These are phyloP conservation scores for Alnus rubra DNA, from an alignment of 306 rosid genomes.

Conservation along the genomic window DNA sequence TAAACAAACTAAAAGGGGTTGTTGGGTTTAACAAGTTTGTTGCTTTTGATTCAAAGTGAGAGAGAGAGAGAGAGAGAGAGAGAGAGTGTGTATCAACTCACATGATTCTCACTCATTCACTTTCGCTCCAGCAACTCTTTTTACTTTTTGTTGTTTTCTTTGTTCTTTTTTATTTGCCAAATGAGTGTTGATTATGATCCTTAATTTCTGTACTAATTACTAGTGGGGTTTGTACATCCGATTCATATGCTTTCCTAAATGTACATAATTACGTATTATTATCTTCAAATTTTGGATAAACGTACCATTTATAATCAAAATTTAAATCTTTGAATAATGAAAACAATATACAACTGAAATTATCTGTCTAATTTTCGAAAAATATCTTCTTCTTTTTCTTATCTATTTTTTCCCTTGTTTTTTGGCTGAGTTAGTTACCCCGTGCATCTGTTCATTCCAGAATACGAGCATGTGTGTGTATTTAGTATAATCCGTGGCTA, in stretches of 20 bases:
- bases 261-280: not conserved
- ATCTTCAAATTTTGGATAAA: not conserved
- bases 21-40: conserved; percentile 42
- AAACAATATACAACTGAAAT: not conserved
- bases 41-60: conserved; percentile 47
- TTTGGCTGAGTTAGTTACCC: too few relatives aligned
- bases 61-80: conserved; percentile 22
- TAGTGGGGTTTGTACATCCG: too few relatives aligned
- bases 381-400: not conserved
- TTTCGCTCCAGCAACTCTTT: not conserved
- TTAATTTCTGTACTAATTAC: not conserved
- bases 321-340: not conserved
- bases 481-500: too few relatives aligned
- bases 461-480: too few relatives aligned
- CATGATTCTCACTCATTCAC: conserved; percentile 50
- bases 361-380: not conserved
- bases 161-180: not conserved
- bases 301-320: too few relatives aligned
- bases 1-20: conserved; percentile 5
- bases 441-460: too few relatives aligned
- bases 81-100: conserved; percentile 24
- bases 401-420: too few relatives aligned
- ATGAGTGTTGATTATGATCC: not conserved
- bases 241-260: not conserved
- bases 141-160: conserved; percentile 12